These are phyloP conservation scores for Petunia hybrid DNA, from an alignment of 305 asterid species.

Conservation along the genomic window DNA sequence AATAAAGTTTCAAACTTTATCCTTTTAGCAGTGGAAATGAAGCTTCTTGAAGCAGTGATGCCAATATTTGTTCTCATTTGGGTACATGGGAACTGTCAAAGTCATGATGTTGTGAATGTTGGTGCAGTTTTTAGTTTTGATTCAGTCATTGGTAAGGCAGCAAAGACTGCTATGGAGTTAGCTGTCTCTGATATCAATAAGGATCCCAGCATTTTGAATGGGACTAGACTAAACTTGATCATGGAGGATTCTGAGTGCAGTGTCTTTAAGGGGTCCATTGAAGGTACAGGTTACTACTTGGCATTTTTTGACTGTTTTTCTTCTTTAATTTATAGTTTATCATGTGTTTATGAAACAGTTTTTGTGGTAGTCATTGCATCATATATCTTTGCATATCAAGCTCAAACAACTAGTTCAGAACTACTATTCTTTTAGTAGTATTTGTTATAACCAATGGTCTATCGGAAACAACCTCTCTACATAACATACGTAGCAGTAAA, in stretches of 20 bases:
- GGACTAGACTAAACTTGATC: slow-evolving; percentile 42
- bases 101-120: slow-evolving; percentile 44
- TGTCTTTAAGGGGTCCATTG: slow-evolving; percentile 47
- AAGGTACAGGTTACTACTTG: slow-evolving; percentile 36
- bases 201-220: slow-evolving; percentile 44
- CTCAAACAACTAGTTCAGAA: too few relatives aligned
- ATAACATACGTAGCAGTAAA: too few relatives aligned
- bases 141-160: slow-evolving; percentile 49
- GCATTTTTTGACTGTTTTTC: background rate
- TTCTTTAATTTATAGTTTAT: background rate
- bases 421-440: too few relatives aligned
- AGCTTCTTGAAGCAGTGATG: slow-evolving; percentile 2
- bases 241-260: slow-evolving; percentile 46
- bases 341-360: background rate
- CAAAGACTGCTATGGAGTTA: slow-evolving; percentile 50
- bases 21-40: slow-evolving; percentile 23
- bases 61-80: slow-evolving; percentile 1
- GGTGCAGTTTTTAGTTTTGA: slow-evolving; percentile 46
- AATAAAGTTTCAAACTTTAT: background rate
- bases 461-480: too few relatives aligned
- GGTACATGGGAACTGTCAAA: slow-evolving; percentile 36
- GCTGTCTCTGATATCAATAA: slow-evolving; percentile 47
- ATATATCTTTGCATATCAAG: background rate
- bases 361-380: background rate
- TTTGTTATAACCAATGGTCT: too few relatives aligned